These are phyloP conservation scores for Prunus persica DNA, from an alignment of 306 rosid species.

Conservation along the genomic window Prunus_persica_NCBIv2 NC_034011.1:26122001-26122500, in stretches of 20 bases:
- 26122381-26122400: background rate
- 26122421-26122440: background rate
- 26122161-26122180: background rate
- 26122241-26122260: constrained; percentile 19
- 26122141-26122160: constrained; percentile 19
- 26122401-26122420: background rate
- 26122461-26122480: constrained; percentile 11
- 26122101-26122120: constrained; percentile 6
- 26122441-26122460: background rate
- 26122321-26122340: constrained; percentile 16
- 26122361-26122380: constrained; percentile 3
- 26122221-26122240: constrained; percentile 20
- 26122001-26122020: constrained; percentile 10
- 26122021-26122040: constrained; percentile 20
- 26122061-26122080: constrained; percentile 24
- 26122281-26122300: constrained; percentile 8
- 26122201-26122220: constrained; percentile 8
- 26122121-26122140: constrained; percentile 4
- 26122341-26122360: constrained; percentile 13
- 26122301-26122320: constrained; percentile 7
- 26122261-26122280: constrained; percentile 15
- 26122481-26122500: background rate
- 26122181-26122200: constrained; percentile 14
- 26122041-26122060: constrained; percentile 14
- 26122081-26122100: constrained; percentile 26